Percentiles rank a stretch among this genome's conserved stretches.
Evolutionary conservation across 2,329 filamentous ascomycete genomes (phyloP).

Genomic region (Ophiocordyceps camponoti-floridani): DNA sequence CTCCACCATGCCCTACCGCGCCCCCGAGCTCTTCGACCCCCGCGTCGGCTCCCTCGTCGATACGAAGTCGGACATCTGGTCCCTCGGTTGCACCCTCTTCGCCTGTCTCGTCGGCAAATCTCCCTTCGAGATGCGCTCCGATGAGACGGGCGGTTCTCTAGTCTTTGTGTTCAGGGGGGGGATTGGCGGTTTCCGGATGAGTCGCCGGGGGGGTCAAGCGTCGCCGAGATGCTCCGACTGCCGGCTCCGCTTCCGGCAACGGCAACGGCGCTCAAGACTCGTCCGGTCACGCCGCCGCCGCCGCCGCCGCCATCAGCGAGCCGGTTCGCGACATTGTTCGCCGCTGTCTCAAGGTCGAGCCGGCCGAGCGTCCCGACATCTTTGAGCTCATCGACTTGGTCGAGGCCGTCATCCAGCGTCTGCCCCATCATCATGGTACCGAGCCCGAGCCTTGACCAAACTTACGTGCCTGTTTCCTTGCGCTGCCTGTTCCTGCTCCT

Average conservation of each 20-base stretch:
- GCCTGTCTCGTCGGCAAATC: constrained; percentile 93
- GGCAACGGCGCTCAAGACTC: neutral
- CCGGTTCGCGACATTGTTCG: constrained; percentile 75
- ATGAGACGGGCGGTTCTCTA: constrained; percentile 85
- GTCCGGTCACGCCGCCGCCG: constrained; percentile 6
- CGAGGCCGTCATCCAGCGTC: constrained; percentile 48
- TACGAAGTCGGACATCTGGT: constrained; percentile 97
- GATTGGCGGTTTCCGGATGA: constrained; percentile 97
- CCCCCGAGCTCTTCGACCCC: constrained; percentile 93
- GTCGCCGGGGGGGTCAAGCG: constrained; percentile 38
- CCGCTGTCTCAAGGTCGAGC: constrained; percentile 73
- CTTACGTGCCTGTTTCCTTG: neutral
- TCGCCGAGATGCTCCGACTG: neutral
- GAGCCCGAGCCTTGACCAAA: constrained; percentile 3
- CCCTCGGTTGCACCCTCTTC: constrained; percentile 90
- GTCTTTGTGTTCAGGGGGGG: constrained; percentile 79
- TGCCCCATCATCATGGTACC: constrained; percentile 2
- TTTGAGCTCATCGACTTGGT: constrained; percentile 67
- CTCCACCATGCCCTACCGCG: constrained; percentile 95
- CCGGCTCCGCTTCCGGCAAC: no score
- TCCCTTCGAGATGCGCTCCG: constrained; percentile 86
- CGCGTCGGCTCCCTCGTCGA: constrained; percentile 85
- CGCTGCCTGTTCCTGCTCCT: neutral
- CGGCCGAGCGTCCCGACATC: constrained; percentile 72
- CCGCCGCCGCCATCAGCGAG: constrained; percentile 48